Conservation (phyloP, 768 basidiomycete species). For the Rhodosporidiobolus odoratus region DNA sequence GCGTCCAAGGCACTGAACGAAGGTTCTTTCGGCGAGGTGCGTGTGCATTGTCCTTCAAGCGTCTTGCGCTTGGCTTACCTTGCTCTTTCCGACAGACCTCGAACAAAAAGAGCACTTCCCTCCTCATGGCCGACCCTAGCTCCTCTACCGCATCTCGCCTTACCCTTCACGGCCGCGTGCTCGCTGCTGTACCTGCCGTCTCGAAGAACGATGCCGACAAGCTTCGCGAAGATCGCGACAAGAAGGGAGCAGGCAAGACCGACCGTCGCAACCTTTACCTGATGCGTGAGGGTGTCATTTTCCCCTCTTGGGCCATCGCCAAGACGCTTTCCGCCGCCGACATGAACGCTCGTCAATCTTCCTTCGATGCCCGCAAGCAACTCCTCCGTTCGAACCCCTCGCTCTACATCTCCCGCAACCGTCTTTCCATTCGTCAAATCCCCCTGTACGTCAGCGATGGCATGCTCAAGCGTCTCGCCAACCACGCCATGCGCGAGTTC, state of each 20-base stretch:
- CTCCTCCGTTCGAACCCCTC: conserved; percentile 87
- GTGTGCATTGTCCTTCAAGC: neutral
- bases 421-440: conserved; percentile 86
- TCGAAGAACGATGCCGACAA: conserved; percentile 81
- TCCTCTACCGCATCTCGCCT: conserved; percentile 72
- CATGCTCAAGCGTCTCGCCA: conserved; percentile 76
- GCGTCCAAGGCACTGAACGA: conserved; percentile 36
- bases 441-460: conserved; percentile 86
- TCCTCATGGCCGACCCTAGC: conserved; percentile 90
- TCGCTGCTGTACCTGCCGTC: conserved; percentile 85
- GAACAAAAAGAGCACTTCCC: conserved; percentile 66
- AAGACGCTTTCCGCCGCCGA: conserved; percentile 65
- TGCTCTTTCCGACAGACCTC: conserved; percentile 17
- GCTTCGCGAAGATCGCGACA: conserved; percentile 82
- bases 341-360: conserved; percentile 73
- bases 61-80: neutral
- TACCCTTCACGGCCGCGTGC: conserved; percentile 83
- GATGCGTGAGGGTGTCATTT: conserved; percentile 90
- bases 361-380: conserved; percentile 76
- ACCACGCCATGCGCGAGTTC: conserved; percentile 73
- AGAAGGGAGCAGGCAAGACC: conserved; percentile 67
- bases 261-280: conserved; percentile 96
- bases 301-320: conserved; percentile 79
- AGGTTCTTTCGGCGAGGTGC: conserved; percentile 34
- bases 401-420: conserved; percentile 87